Evolutionary conservation across 768 basidiomycete genomes (phyloP), one percentile per base, ranked within the genome.

Genomic region (Tulasnella sp.): DNA sequence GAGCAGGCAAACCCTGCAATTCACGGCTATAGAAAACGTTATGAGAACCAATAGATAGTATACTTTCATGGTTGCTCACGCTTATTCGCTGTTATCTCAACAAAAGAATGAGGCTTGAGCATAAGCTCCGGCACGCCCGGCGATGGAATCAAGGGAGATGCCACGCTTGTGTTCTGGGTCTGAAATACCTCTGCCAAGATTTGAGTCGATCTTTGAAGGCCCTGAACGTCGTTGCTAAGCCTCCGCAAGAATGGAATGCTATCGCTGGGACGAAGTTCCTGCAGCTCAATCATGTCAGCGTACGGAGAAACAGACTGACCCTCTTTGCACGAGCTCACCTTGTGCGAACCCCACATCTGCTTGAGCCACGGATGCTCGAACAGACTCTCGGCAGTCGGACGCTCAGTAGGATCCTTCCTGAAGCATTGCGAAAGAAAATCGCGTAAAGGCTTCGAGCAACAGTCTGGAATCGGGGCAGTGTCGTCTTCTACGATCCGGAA

Each of bases 401-500:
- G 87, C 76, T 84, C 82, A 26, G 80, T 77, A 16, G 96, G 94
- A 75, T 96, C 88, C 80, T 98, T 98, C 78, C 90, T 81, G 81
- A 99, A 97, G 79, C 96, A 99, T 75, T 85, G 84, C n/a, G 79
- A 83, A 22, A 99, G 81, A 79, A 98, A 98, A 78, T 93, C 88
- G 71, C 83, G 80, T 17, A 98, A 83, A 26, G 87, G 83, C n/a
- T 85, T 84, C 3, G 95, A 94, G 75, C 89, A 89, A 12, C 83
- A 86, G 16, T 89, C 87, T 0, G 96, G 96, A 59, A 97, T 80
- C 2, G 93, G 93, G 35, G 96, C 95, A 83, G 86, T 88, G 8
- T 87, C 86, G 77, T 97, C 95, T 77, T 97, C 95, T 34, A 99
- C 96, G 78, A 99, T 98, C 34, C 90, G 90, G 83, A 94, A 99